A percentile compares a stretch with the other conserved stretches of the same genome.
Conservation (phyloP, 2,329 filamentous ascomycete species). For the Aspergillus cejpii region DNA sequence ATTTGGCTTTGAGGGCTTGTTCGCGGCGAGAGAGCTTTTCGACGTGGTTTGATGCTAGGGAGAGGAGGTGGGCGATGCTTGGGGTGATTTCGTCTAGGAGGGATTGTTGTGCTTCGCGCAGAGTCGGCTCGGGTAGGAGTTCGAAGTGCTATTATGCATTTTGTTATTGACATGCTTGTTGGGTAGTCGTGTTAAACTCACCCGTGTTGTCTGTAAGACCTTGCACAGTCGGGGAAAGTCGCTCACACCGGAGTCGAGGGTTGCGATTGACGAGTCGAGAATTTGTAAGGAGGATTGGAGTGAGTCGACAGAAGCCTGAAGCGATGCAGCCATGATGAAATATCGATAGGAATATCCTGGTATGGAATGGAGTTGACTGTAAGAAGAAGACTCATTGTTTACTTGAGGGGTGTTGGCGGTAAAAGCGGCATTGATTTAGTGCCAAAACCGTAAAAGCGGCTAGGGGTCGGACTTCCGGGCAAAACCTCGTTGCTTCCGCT, state of each 20-base stretch:
- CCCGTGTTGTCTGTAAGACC: conserved; percentile 57
- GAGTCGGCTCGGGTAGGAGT: conserved; percentile 75
- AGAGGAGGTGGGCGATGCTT: conserved; percentile 70
- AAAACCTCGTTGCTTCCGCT: conserved; percentile 37
- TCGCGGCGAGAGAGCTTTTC: conserved; percentile 77
- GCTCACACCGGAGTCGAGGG: conserved; percentile 55
- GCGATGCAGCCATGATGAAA: conserved; percentile 39
- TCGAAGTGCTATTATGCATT: conserved; percentile 67
- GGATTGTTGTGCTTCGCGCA: conserved; percentile 73
- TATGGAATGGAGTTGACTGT: conserved; percentile 1
- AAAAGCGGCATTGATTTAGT: conserved; percentile 26
- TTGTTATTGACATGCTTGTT: neutral
- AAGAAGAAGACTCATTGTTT: conserved; percentile 13
- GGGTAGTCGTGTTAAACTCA: conserved; percentile 33
- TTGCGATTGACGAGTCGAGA: conserved; percentile 57
- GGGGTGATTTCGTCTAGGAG: conserved; percentile 86
- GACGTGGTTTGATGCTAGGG: conserved; percentile 74
- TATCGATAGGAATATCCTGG: neutral
- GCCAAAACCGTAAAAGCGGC: conserved; percentile 20
- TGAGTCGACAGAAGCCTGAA: conserved; percentile 55
- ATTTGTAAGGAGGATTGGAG: conserved; percentile 55
- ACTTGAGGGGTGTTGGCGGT: conserved; percentile 22
- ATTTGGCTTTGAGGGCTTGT: conserved; percentile 72
- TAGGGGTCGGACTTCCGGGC: conserved; percentile 26
- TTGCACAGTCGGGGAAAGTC: conserved; percentile 58